Evolutionary conservation across 768 basidiomycete species (phyloP), one percentile per base, ranked within the genome.

Genomic region (Rhodotorula diobovata): DNA sequence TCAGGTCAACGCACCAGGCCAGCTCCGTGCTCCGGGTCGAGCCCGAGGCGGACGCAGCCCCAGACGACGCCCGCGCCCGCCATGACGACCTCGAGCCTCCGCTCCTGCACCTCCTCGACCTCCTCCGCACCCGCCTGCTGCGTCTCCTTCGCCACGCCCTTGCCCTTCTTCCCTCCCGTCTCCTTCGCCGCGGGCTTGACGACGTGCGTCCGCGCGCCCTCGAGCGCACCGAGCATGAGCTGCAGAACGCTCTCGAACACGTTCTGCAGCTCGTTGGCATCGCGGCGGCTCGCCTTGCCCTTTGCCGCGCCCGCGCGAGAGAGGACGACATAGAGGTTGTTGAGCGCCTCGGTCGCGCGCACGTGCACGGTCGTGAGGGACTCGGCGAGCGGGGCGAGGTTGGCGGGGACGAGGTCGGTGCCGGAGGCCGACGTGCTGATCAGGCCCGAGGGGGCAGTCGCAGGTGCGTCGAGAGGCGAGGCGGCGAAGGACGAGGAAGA

Each of bases 281-380:
- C 50, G 35, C 66, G 60, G 23, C 51, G 46, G 15, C 73, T 56
- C 37, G 77, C 68, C 6, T 21, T n/a, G 39, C 39, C 58, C 53
- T 54, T 54, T 6, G n/a, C 53, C 8, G 78, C 68, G 2, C 68
- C 53, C 8, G 78, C 68, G 3, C 68, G 63, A 9, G 80, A 61
- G 20, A 81, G 76, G 0, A 82, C 81, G 54, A 83, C 76, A n/a
- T 82, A 77, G 5, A 83, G 80, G 76, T 83, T 83, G 78, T 83
- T 83, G 63, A 83, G 79, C 34, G 81, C 80, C 72, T 83, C 83
- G 66, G 82, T 72, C 9, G 82, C 79, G 34, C 83, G 78, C 2
- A 81, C 78, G 68, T 81, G 81, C 23, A 83, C 79, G 2, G 82
- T 81, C 16, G 82, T 30, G 78, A 81, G 11, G 75, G 67, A 51